A percentile compares a stretch with the other conserved stretches of the same genome.
Conservation (phyloP, 768 basidiomycete genomes). For the Artomyces pyxidatus region DNA sequence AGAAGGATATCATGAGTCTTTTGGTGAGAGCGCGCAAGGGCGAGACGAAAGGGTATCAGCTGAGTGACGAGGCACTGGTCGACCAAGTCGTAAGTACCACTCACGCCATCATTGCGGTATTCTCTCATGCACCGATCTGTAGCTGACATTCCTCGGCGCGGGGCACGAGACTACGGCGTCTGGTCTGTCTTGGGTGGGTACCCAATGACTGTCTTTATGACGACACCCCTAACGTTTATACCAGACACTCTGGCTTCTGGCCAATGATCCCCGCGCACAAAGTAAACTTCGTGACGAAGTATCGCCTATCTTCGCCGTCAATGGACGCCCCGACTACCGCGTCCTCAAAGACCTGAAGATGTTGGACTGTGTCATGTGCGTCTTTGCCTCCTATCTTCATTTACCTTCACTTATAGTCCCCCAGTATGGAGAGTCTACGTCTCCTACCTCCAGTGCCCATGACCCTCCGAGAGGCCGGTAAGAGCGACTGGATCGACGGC, state of each 20-base stretch:
- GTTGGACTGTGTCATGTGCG: slow-evolving; percentile 17
- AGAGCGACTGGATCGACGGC: slow-evolving; percentile 26
- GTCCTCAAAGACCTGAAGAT: slow-evolving; percentile 13
- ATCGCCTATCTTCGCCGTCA: slow-evolving; percentile 25
- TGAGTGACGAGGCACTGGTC: slow-evolving; percentile 42
- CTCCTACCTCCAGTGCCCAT: slow-evolving; percentile 16
- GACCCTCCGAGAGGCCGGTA: slow-evolving; percentile 12
- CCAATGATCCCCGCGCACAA: slow-evolving; percentile 43
- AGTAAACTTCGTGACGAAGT: slow-evolving; percentile 45
- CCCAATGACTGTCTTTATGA: not conserved
- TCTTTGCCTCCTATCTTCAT: not conserved
- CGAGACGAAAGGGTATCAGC: slow-evolving; percentile 25
- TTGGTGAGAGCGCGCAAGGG: slow-evolving; percentile 36
- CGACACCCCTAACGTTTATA: slow-evolving; percentile 1
- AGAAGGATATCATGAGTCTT: slow-evolving; percentile 45
- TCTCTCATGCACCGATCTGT: not conserved
- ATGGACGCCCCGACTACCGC: slow-evolving; percentile 16
- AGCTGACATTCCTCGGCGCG: slow-evolving; percentile 43
- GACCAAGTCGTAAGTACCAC: slow-evolving; percentile 40
- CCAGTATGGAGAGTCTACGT: slow-evolving; percentile 16
- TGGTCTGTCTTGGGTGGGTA: slow-evolving; percentile 41
- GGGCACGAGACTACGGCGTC: slow-evolving; percentile 38
- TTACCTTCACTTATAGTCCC: not conserved
- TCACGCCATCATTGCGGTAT: too few relatives aligned
- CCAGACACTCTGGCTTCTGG: slow-evolving; percentile 46